Evolutionary conservation across 2,329 filamentous ascomycete genomes (phyloP).

Genomic region (Cryphonectria nitschkei): DNA sequence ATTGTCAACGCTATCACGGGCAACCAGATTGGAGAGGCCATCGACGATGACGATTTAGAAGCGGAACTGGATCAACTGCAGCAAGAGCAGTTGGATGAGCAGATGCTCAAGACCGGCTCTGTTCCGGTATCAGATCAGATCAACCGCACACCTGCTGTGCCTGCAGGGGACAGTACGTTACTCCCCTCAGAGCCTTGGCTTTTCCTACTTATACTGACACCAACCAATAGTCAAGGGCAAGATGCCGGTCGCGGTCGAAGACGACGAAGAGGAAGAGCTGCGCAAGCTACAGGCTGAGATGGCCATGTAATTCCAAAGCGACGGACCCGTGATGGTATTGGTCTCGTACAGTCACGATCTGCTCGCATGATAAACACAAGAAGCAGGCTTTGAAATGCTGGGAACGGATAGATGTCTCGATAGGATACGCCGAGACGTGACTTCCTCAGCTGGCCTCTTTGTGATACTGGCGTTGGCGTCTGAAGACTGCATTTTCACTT

Average conservation of each 20-base stretch:
- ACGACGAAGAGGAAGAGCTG: constrained; percentile 95
- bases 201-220: neutral
- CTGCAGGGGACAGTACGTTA: constrained; percentile 74
- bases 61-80: constrained; percentile 84
- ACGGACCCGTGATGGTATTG: constrained; percentile 1
- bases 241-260: constrained; percentile 60
- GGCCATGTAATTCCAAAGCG: constrained; percentile 70
- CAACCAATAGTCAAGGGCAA: constrained; percentile 53
- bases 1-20: constrained; percentile 84
- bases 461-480: constrained; percentile 27
- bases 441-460: constrained; percentile 11
- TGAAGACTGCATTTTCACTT: constrained; percentile 24
- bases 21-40: constrained; percentile 65
- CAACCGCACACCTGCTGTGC: constrained; percentile 74
- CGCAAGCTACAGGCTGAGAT: constrained; percentile 94
- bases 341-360: constrained; percentile 3
- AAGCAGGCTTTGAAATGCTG: neutral
- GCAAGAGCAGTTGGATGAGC: constrained; percentile 80
- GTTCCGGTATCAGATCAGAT: constrained; percentile 82
- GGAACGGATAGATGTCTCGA: neutral
- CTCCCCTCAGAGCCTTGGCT: neutral
- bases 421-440: constrained; percentile 1
- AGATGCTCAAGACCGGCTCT: constrained; percentile 87
- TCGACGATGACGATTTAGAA: constrained; percentile 87
- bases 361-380: neutral